Evolutionary conservation across 2,329 filamentous ascomycete genomes (phyloP).

Genomic region (Simplicillium aogashimaense): DNA sequence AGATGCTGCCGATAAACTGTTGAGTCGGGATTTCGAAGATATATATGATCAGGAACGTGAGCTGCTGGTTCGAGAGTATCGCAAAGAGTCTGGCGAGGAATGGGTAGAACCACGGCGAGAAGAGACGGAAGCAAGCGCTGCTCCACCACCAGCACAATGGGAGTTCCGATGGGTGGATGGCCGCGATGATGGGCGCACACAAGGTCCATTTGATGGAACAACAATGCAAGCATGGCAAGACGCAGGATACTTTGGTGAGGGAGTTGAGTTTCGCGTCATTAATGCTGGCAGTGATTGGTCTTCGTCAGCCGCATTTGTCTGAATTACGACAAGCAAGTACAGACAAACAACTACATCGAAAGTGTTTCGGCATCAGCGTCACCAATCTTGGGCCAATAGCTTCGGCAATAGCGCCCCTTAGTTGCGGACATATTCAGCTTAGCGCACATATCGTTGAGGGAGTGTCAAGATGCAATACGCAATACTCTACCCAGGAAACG

Average conservation of each 20-base stretch:
- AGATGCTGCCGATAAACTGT: conserved; percentile 77
- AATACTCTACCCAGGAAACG: too few species aligned
- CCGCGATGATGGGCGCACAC: conserved; percentile 64
- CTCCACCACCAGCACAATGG: conserved; percentile 38
- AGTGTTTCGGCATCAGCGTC: too few species aligned
- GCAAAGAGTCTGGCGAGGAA: conserved; percentile 74
- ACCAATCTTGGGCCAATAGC: too few species aligned
- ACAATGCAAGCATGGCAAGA: conserved; percentile 90
- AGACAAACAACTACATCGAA: too few species aligned
- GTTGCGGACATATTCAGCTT: too few species aligned
- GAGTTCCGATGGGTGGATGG: conserved; percentile 91
- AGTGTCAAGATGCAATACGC: too few species aligned
- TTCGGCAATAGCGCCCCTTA: too few species aligned
- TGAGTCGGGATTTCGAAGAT: conserved; percentile 75
- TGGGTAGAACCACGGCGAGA: conserved; percentile 51
- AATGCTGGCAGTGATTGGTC: conserved; percentile 47
- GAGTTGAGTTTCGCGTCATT: conserved; percentile 65
- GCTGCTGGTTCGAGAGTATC: conserved; percentile 71
- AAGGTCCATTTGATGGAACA: conserved; percentile 77
- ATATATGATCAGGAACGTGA: conserved; percentile 88
- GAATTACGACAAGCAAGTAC: conserved; percentile 15
- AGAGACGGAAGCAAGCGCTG: conserved; percentile 15
- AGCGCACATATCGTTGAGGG: too few species aligned
- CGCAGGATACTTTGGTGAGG: conserved; percentile 86
- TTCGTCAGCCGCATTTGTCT: conserved; percentile 39